Evolutionary conservation across 129 eudicot genomes (phyloP).

Genomic region (Smallanthus sonchifolius): DNA sequence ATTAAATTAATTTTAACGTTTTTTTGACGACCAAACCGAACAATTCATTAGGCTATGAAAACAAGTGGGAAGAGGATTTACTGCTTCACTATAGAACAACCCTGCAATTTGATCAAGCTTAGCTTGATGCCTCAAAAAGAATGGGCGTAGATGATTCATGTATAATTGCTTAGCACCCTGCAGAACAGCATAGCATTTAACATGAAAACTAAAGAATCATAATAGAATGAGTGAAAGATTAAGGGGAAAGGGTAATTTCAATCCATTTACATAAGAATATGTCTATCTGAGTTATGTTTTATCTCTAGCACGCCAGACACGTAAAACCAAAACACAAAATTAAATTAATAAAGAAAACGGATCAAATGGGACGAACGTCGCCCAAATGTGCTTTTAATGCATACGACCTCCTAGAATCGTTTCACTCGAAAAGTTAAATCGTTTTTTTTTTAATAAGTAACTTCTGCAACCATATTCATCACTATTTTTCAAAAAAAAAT

Average conservation of each 20-base stretch:
- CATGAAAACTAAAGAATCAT: conserved; percentile 9
- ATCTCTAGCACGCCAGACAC: background rate
- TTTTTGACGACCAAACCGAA: background rate
- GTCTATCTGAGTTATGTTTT: background rate
- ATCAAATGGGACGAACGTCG: background rate
- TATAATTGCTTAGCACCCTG: conserved; percentile 90
- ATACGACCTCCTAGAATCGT: background rate
- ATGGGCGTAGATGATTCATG: conserved; percentile 69
- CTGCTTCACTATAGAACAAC: conserved; percentile 57
- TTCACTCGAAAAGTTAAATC: background rate
- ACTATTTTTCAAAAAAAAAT: background rate
- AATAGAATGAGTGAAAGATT: background rate
- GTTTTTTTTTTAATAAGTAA: background rate
- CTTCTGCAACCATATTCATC: background rate
- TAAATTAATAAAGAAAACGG: background rate
- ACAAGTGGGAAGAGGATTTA: conserved; percentile 29
- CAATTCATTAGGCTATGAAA: background rate
- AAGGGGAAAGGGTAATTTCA: background rate
- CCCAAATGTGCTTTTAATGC: background rate
- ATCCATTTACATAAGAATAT: background rate
- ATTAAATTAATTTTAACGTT: background rate
- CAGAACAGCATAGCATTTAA: conserved; percentile 18
- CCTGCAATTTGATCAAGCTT: conserved; percentile 70
- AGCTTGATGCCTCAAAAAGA: conserved; percentile 73
- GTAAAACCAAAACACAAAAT: background rate